Evolutionary conservation across 208 protist species (phyloP), one percentile per base, ranked within the genome.

Genomic region (Dictyostelium gargantuum): DNA sequence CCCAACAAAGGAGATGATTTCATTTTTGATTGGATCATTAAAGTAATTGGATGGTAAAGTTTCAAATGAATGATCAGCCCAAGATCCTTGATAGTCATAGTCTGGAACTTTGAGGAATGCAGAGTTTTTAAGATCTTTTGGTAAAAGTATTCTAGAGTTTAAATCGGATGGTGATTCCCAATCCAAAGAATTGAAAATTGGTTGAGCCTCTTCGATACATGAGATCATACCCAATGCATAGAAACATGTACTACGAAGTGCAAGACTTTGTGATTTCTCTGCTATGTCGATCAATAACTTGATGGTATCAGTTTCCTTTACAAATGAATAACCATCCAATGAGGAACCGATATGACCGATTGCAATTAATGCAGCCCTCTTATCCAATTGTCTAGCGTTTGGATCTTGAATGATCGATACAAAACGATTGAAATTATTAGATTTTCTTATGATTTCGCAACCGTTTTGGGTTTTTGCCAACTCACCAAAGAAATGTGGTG

Each of bases 401-500:
- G n/a, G 21, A 35, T 82, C 91, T 15, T 46, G 40, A 26, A 85
- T 52, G 26, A 77, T 61, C 0, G 26, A 21, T 6, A 84, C 17
- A 21, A 91, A 89, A 5, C 23, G 42, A 4, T 26, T 1, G 9
- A 80, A 66, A 19, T 72, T 44, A 52, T 58, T 63, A 4, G 61
- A 63, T 52, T 66, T 52, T 35, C 48, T 58, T 10, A 92, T 35
- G 1, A 92, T 54, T 32, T 92, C n/a, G 58, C 84, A 95, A 44
- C 94, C 94, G 38, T 70, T 52, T n/a, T 68, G 79, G 29, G 94
- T 96, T 70, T 96, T 96, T 11, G 93, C 94, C 6, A 96, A 50
- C 35, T 96, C 94, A 42, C 94, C 94, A 84, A 93, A 96, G 19
- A 96, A 89, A 54, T 96, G 94, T 19, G 93, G 93, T 35, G 84